Evolutionary conservation across 2,329 filamentous ascomycete species (phyloP), one percentile per base, ranked within the genome.

Genomic region (Aspergillus fumigatiaffinis): DNA sequence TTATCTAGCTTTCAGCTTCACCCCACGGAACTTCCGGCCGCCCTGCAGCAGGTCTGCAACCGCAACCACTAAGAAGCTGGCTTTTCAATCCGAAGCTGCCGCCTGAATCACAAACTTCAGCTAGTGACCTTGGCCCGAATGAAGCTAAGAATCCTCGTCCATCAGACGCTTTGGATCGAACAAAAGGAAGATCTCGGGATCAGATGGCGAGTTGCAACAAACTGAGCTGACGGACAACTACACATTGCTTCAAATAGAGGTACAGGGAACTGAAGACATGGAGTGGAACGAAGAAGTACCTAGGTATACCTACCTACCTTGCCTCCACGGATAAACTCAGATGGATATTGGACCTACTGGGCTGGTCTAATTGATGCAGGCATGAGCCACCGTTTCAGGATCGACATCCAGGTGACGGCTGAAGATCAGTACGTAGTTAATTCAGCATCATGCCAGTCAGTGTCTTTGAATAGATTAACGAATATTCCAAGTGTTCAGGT

Each of bases 41-140:
- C 53, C 54, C 53, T 63, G 62, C 59, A 60, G 56, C 50, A 49
- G 32, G 52, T 53, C 54, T 54, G 57, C 59, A 56, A 53, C 54
- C 54, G 57, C 59, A 57, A 54, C 58, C 58, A 63, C 57, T 59
- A 41, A 51, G 51, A 38, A 56, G 14, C 14, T 44, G 52, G 26
- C 58, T 55, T 50, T 57, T 44, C 53, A 41, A 51, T 61, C 60
- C 58, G 55, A 52, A 50, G 41, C 53, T 59, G 59, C 51, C 55
- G 52, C 20, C 32, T 38, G 14, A 38, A 38, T 38, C 32, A 17
- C 32, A 38, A 38, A 38, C 32, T 38, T 38, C 14, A 38, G 14
- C 32, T 17, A 38, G 32, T 38, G 25, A 46, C 20, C 21, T 35
- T 55, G 42, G 46, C 26, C 32, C 25, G 32, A 17, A 38, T 6